Evolutionary conservation across 192 early-diverging fungal species (phyloP).

Genomic region (Coemansia sp.): DNA sequence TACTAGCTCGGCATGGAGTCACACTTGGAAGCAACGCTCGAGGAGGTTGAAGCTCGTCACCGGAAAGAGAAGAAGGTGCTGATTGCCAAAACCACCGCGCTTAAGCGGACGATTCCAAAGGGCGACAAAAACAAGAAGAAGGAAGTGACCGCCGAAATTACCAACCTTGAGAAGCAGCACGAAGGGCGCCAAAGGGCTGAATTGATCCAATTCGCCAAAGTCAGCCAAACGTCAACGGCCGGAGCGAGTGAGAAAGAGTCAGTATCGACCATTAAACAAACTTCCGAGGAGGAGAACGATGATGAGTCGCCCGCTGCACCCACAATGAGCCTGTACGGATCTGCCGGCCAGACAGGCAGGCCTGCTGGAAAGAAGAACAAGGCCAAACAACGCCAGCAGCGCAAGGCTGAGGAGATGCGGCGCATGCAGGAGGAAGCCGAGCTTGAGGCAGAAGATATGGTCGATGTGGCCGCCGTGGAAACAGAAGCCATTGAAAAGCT

Average conservation of each 20-base stretch:
- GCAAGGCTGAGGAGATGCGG: slow-evolving; percentile 69
- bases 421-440: slow-evolving; percentile 72
- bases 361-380: slow-evolving; percentile 57
- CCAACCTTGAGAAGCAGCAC: slow-evolving; percentile 63
- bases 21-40: slow-evolving; percentile 26
- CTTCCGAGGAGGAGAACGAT: slow-evolving; percentile 15
- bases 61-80: slow-evolving; percentile 77
- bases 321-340: slow-evolving; percentile 9
- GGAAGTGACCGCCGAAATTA: slow-evolving; percentile 71
- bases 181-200: slow-evolving; percentile 64
- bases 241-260: slow-evolving; percentile 1
- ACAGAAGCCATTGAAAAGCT: slow-evolving; percentile 63
- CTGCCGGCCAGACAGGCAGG: slow-evolving; percentile 19
- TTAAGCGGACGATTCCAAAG: slow-evolving; percentile 77
- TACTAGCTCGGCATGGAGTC: slow-evolving; percentile 3
- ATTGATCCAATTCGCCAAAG: slow-evolving; percentile 32
- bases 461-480: slow-evolving; percentile 77
- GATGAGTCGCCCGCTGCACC: slow-evolving; percentile 16
- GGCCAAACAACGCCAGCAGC: slow-evolving; percentile 59
- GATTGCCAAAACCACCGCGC: slow-evolving; percentile 60
- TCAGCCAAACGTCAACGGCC: background rate
- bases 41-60: slow-evolving; percentile 71
- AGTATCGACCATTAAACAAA: background rate
- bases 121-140: slow-evolving; percentile 88
- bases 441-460: slow-evolving; percentile 69